A percentile compares a stretch with the other conserved stretches of the same genome.
phyloP scores from a whole-genome alignment of 2,329 filamentous ascomycete genomes.

The Didymella lethalis region DNA sequence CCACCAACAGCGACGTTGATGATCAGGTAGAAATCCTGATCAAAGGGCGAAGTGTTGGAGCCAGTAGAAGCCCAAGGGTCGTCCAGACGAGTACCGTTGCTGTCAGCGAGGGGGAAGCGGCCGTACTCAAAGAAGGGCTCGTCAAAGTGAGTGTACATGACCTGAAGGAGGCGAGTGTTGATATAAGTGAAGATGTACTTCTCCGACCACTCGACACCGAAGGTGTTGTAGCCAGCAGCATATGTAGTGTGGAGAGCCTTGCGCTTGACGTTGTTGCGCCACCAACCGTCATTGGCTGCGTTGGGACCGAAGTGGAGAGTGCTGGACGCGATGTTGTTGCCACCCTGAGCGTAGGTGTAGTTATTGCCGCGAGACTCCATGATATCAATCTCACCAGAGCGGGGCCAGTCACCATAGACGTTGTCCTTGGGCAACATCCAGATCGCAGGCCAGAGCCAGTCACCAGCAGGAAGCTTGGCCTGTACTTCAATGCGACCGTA shows the following conservation, averaged over 20 bases:
- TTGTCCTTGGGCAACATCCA: conserved; percentile 82
- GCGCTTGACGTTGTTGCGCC: conserved; percentile 81
- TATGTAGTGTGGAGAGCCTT: conserved; percentile 78
- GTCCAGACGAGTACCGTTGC: conserved; percentile 70
- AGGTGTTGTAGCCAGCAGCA: conserved; percentile 73
- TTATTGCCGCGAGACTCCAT: conserved; percentile 84
- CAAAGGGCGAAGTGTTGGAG: conserved; percentile 72
- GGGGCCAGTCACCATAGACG: conserved; percentile 79
- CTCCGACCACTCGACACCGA: conserved; percentile 84
- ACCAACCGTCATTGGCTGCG: conserved; percentile 76
- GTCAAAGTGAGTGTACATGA: conserved; percentile 78
- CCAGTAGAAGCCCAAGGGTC: conserved; percentile 72
- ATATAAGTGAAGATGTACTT: conserved; percentile 90
- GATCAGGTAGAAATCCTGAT: conserved; percentile 78
- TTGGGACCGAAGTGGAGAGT: conserved; percentile 85
- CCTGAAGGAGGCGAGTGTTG: conserved; percentile 79
- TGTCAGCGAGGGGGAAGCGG: conserved; percentile 68
- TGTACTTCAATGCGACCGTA: conserved; percentile 83
- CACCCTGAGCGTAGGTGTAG: conserved; percentile 75
- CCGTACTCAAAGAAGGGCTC: conserved; percentile 73
- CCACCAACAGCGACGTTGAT: conserved; percentile 78
- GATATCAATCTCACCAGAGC: conserved; percentile 85
- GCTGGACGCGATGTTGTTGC: conserved; percentile 81
- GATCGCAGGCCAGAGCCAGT: conserved; percentile 93
- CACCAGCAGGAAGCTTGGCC: conserved; percentile 76